phyloP scores from a whole-genome alignment of 169 alveolate species.

The Perkinsus chesapeaki region DNA sequence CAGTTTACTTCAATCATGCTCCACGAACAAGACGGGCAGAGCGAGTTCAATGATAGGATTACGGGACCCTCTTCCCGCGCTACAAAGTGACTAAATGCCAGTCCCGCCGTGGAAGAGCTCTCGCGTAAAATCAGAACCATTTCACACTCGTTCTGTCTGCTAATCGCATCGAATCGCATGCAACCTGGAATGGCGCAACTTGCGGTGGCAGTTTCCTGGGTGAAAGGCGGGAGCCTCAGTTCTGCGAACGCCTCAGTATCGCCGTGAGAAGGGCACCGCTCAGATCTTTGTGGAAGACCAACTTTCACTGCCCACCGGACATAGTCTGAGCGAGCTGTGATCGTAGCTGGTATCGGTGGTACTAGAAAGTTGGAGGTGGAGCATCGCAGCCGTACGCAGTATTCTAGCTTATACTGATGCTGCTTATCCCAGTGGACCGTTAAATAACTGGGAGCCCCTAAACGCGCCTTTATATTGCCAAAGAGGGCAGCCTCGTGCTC shows the following conservation, averaged over 20 bases:
- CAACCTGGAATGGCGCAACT: not conserved
- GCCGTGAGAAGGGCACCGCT: not conserved
- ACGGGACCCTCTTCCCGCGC: not conserved
- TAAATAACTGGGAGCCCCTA: too few relatives aligned
- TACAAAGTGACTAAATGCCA: not conserved
- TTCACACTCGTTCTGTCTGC: not conserved
- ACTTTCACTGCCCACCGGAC: not conserved
- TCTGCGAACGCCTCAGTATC: not conserved
- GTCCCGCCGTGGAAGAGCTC: not conserved
- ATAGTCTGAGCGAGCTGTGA: not conserved
- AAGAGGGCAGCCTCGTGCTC: not conserved
- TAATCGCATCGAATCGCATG: not conserved
- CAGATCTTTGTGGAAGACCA: not conserved
- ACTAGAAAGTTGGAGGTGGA: not conserved
- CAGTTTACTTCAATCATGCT: not conserved
- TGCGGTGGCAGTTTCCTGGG: not conserved
- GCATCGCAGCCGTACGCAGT: not conserved
- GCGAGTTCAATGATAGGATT: not conserved
- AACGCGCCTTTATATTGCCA: not conserved
- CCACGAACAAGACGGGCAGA: not conserved
- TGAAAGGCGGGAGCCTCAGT: not conserved
- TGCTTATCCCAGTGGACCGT: not conserved
- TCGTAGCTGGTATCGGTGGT: not conserved
- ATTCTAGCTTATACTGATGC: not conserved
- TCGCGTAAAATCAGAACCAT: not conserved